Base-by-base conservation (phyloP, 805 yeast genomes). In the Teunomyces atbi region DNA sequence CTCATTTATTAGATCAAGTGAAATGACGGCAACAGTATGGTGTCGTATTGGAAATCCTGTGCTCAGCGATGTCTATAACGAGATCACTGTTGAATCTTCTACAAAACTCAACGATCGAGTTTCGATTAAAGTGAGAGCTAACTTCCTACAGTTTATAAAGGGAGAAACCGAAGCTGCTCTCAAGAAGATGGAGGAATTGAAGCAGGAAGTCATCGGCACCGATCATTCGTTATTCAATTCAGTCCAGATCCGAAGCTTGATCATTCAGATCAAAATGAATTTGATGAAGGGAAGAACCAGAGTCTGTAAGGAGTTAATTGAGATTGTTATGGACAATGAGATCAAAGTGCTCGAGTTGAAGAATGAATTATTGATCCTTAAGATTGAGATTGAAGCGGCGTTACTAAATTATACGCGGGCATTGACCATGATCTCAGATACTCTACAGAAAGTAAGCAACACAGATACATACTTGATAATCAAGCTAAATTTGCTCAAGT, bases 1-100 rank as follows among this genome's bases (percentile, higher is more conserved):
- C 7, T 58, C 71, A 26, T 76, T 80, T 50, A 65, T 76, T 30
- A 72, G 76, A 33, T 68, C 74, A 33, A 72, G 82, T 46, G 78
- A 73, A 30, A 52, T 78, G 38, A 59, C 67, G 2, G 68, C 78
- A 1, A 60, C 76, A 2, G 65, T 74, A 26, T 82, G 84, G 89
- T 54, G 65, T 13, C 63, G 82, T 46, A 67, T 76, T 12, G 87
- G 88, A 0, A 68, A 69, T 41, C 68, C 70, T 3, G 63, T 68
- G 7, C 57, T 83, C 23, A 69, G 82, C 15, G 69, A 71, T 12
- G 58, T 76, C 2, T 81, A 81, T 58, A 61, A 66, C n/a, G 74
- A 71, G 3, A 62, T 80, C 28, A 78, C 82, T 0, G 37, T 69
- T n/a, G 70, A 66, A 2, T 63, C 71, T 28, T 67, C 77, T 6